Evolutionary conservation across 2,329 filamentous ascomycete species (phyloP).

Genomic region (Fusarium compactum): DNA sequence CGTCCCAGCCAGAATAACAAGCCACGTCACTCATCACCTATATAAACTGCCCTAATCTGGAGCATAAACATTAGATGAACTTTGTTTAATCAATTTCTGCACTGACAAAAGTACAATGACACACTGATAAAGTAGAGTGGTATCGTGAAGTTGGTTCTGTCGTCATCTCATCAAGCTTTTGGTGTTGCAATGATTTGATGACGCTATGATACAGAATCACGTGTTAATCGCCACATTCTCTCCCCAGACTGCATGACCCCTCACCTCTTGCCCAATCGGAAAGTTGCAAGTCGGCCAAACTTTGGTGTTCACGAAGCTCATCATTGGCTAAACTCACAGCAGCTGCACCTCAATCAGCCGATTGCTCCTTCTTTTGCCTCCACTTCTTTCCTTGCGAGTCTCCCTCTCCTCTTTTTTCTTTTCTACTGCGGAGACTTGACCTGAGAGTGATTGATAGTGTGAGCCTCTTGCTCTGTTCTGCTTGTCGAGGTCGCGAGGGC

Average conservation of each 20-base stretch:
- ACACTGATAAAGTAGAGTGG: constrained; percentile 5
- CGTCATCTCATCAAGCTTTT: constrained; percentile 23
- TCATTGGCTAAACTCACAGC: constrained; percentile 37
- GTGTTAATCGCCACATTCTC: constrained; percentile 41
- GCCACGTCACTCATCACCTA: background rate
- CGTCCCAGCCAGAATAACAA: background rate
- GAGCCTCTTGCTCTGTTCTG: constrained; percentile 40
- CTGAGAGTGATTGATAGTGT: constrained; percentile 28
- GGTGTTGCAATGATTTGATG: constrained; percentile 29
- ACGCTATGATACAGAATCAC: constrained; percentile 40
- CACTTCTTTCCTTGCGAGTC: constrained; percentile 23
- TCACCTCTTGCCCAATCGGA: constrained; percentile 50
- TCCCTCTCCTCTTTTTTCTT: constrained; percentile 34
- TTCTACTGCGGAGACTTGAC: constrained; percentile 28
- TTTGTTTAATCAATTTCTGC: background rate
- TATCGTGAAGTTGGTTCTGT: constrained; percentile 27
- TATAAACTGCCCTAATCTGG: background rate
- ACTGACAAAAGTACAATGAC: background rate
- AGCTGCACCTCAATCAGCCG: constrained; percentile 44
- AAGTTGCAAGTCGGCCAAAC: constrained; percentile 27
- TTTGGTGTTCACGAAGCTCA: constrained; percentile 40
- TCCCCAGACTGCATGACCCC: constrained; percentile 46
- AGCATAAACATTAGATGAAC: background rate
- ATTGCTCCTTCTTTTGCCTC: constrained; percentile 43
- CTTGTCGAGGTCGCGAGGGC: constrained; percentile 49